Evolutionary conservation across 2,329 filamentous ascomycete species (phyloP).

Genomic region (Allantophomopsis lycopodina): DNA sequence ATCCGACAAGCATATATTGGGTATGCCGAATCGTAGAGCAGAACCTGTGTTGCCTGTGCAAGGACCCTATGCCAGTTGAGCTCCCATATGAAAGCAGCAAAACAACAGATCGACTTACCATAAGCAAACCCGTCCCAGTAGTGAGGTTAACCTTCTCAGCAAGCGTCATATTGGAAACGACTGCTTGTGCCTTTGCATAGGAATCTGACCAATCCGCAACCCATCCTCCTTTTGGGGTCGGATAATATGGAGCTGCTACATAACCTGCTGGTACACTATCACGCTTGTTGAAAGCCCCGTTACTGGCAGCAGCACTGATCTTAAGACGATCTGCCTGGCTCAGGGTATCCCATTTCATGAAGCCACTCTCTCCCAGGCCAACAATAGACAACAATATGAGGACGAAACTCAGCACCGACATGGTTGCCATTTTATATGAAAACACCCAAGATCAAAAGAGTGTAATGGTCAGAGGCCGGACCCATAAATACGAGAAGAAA

Average conservation of each 20-base stretch:
- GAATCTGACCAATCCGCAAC: conserved; percentile 43
- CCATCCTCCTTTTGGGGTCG: conserved; percentile 39
- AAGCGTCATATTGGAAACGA: conserved; percentile 65
- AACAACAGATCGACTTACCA: conserved; percentile 29
- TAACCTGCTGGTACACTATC: conserved; percentile 3
- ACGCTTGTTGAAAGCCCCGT: not conserved
- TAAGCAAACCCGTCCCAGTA: conserved; percentile 54
- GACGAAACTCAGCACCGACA: no score
- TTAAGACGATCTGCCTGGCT: no score
- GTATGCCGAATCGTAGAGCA: conserved; percentile 55
- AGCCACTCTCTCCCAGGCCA: no score
- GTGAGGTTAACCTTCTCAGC: conserved; percentile 73
- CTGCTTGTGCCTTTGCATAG: conserved; percentile 52
- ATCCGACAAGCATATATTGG: conserved; percentile 60
- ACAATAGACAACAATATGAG: no score
- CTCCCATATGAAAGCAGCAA: not conserved
- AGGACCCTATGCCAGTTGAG: conserved; percentile 21
- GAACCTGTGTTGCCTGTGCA: conserved; percentile 71
- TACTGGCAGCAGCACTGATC: no score
- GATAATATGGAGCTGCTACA: conserved; percentile 9
- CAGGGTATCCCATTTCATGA: no score
- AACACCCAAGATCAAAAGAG: no score
- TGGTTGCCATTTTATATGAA: no score
- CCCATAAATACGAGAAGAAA: no score
- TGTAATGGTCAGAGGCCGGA: no score